Conservation (phyloP, 2,329 filamentous ascomycete species). For the Rhytidhysteron rufulum region DNA sequence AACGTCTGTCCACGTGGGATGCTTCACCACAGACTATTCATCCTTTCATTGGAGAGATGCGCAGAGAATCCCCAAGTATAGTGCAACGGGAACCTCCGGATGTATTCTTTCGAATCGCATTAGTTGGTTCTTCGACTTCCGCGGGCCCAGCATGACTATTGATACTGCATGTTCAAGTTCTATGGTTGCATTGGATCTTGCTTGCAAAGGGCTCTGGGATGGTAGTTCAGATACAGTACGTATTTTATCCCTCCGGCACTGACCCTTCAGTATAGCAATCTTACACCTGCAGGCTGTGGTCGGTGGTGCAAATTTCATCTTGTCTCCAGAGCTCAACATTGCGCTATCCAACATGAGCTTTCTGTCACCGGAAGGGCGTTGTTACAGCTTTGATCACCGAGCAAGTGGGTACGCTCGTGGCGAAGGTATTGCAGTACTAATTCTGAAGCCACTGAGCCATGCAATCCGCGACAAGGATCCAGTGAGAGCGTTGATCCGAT, state of each 20-base stretch:
- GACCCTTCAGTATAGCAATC: neutral
- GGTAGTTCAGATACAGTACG: constrained; percentile 26
- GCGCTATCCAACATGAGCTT: constrained; percentile 20
- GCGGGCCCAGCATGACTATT: constrained; percentile 26
- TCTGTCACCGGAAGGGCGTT: constrained; percentile 24
- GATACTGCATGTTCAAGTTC: constrained; percentile 31
- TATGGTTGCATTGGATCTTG: constrained; percentile 24
- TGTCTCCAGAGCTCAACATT: neutral
- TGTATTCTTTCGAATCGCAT: constrained; percentile 28
- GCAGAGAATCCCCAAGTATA: constrained; percentile 1
- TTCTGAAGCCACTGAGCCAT: constrained; percentile 54
- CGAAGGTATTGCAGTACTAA: constrained; percentile 54
- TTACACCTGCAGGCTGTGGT: constrained; percentile 6
- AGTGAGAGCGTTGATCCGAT: constrained; percentile 37
- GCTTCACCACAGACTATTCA: constrained; percentile 1
- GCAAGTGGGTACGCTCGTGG: constrained; percentile 57
- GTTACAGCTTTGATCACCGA: neutral
- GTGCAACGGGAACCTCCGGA: constrained; percentile 2
- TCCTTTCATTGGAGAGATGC: constrained; percentile 2
- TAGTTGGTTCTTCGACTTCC: constrained; percentile 26
- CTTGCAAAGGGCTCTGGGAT: constrained; percentile 23
- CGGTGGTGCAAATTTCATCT: neutral
- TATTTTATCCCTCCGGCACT: constrained; percentile 17
- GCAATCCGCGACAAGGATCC: constrained; percentile 54
- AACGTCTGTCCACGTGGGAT: neutral